These are phyloP conservation scores for Pterula multifida DNA, from an alignment of 1,284 basidiomycete species.

Conservation along the genomic window DNA sequence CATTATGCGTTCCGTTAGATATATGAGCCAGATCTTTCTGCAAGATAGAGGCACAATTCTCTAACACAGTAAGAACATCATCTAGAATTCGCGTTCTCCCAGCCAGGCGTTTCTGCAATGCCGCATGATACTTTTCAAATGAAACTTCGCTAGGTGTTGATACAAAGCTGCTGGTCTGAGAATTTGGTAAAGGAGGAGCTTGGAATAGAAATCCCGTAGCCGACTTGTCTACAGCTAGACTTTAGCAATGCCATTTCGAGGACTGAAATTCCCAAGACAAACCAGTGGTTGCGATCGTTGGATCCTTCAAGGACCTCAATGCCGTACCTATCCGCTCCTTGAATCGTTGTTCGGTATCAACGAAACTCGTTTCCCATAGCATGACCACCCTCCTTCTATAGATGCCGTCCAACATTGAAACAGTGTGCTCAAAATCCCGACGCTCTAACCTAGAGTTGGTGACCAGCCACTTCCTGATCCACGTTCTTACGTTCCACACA, in stretches of 20 bases:
- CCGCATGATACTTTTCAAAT: conserved; percentile 44
- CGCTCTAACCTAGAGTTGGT: conserved; percentile 26
- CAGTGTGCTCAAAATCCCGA: conserved; percentile 29
- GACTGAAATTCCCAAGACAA: neutral
- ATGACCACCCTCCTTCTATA: conserved; percentile 35
- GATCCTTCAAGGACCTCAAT: conserved; percentile 18
- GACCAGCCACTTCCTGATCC: conserved; percentile 34
- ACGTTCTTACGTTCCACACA: conserved; percentile 52
- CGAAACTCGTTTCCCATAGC: conserved; percentile 45
- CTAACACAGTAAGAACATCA: conserved; percentile 41
- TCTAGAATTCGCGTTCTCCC: conserved; percentile 50
- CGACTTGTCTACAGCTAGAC: conserved; percentile 27
- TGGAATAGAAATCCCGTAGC: conserved; percentile 45
- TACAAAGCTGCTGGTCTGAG: conserved; percentile 25
- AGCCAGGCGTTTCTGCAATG: conserved; percentile 43
- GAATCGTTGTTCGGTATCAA: conserved; percentile 32
- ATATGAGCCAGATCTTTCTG: conserved; percentile 30
- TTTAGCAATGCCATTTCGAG: neutral
- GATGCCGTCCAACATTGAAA: conserved; percentile 33
- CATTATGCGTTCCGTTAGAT: conserved; percentile 20
- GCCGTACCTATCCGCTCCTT: conserved; percentile 24
- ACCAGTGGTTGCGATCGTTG: conserved; percentile 18
- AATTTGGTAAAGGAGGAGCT: conserved; percentile 32
- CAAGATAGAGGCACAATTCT: conserved; percentile 40
- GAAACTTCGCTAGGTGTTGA: conserved; percentile 26